A percentile compares a stretch with the other conserved stretches of the same genome.
phyloP scores from a whole-genome alignment of 257 asterid genomes.

The Verbascum thapsus region DNA sequence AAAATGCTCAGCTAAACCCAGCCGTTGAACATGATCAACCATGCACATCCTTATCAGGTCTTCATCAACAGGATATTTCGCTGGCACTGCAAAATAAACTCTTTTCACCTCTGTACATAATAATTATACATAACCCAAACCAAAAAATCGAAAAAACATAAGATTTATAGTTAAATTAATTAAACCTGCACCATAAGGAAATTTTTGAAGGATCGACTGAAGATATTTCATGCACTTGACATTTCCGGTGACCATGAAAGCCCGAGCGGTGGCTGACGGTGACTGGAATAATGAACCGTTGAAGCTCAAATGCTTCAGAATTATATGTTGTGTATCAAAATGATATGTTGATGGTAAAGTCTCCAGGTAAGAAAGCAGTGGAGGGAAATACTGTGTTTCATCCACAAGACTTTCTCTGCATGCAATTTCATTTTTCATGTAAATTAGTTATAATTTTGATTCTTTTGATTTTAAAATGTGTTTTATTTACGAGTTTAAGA shows the following conservation, averaged over 20 bases:
- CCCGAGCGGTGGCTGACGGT: conserved; percentile 56
- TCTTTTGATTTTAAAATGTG: too few species aligned
- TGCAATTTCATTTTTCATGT: background rate
- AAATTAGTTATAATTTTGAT: too few species aligned
- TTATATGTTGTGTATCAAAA: conserved; percentile 11
- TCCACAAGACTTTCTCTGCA: conserved; percentile 39
- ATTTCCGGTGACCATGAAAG: conserved; percentile 44
- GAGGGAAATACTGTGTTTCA: conserved; percentile 25
- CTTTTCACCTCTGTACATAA: too few species aligned
- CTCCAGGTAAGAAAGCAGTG: conserved; percentile 45
- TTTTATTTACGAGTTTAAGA: too few species aligned
- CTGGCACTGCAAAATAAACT: conserved; percentile 38
- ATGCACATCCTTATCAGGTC: conserved; percentile 44
- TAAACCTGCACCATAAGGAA: conserved; percentile 53
- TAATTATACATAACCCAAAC: background rate
- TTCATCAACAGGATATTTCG: conserved; percentile 47
- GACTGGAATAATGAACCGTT: conserved; percentile 55
- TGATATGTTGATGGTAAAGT: conserved; percentile 33
- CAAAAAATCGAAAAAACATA: background rate
- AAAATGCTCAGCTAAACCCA: conserved; percentile 57
- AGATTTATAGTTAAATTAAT: background rate
- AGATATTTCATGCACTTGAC: conserved; percentile 36
- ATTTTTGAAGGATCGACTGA: conserved; percentile 34
- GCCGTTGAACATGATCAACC: conserved; percentile 56
- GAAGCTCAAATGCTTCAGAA: conserved; percentile 11